These are phyloP conservation scores for Quillaja saponaria DNA, from an alignment of 306 rosid genomes.

Conservation along the genomic window DNA sequence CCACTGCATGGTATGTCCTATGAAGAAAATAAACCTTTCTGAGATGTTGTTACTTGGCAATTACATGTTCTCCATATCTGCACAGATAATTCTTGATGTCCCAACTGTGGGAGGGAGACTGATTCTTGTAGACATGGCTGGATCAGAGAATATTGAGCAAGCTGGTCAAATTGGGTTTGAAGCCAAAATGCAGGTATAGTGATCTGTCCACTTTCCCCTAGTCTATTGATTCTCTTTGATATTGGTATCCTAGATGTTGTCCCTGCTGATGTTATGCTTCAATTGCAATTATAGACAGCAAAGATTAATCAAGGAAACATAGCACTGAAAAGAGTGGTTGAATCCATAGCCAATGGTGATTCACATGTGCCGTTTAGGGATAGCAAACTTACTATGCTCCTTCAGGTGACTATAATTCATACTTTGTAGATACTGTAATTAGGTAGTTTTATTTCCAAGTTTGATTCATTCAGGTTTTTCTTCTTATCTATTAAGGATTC, in stretches of 20 bases:
- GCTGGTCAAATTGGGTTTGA: conserved; percentile 98
- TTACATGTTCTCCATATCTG: conserved; percentile 24
- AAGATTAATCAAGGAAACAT: conserved; percentile 95
- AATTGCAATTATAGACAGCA: conserved; percentile 62
- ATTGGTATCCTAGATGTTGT: background rate
- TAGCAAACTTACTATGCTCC: conserved; percentile 99
- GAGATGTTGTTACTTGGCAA: background rate
- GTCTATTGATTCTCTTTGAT: background rate
- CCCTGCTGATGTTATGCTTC: conserved; percentile 24
- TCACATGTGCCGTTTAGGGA: conserved; percentile 98
- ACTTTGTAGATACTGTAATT: background rate
- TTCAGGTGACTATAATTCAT: conserved; percentile 62
- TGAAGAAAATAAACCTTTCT: background rate
- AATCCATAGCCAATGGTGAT: conserved; percentile 97
- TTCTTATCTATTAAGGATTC: conserved; percentile 66
- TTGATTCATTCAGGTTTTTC: conserved; percentile 21
- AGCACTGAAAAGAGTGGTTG: conserved; percentile 95
- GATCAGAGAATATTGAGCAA: conserved; percentile 97
- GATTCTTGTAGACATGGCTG: conserved; percentile 99
- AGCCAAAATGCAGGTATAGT: conserved; percentile 94
- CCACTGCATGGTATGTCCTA: conserved; percentile 83
- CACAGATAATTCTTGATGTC: conserved; percentile 87
- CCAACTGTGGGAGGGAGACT: conserved; percentile 94
- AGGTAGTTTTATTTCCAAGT: conserved; percentile 18
- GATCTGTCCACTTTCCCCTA: conserved; percentile 2